Base-by-base conservation (phyloP, 768 basidiomycete species). In the Rhodosporidiobolus sp. region DNA sequence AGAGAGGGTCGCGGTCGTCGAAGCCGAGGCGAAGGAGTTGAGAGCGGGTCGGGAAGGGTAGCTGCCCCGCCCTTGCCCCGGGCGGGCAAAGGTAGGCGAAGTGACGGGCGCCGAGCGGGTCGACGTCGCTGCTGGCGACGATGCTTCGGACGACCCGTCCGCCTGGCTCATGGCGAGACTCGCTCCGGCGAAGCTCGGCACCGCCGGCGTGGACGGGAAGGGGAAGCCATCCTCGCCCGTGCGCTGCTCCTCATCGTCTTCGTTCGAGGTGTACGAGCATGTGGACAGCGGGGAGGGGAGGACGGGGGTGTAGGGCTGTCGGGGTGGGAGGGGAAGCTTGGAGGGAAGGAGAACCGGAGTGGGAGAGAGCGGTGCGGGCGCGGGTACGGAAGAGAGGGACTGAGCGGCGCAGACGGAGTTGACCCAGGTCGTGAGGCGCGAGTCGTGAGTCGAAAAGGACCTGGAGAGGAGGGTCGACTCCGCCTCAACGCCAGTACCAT, bases 221-320 rank as follows among this genome's bases (percentile, higher is more conserved):
- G 70, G 70, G 48, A 72, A 72, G 8, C 70, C 70, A n/a, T 57
- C 60, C 1, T 52, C 64, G 6, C 22, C 54, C 24, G 59, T 30
- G 46, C 8, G 28, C 19, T 19, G 11, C 38, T 34, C 58, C 7
- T 22, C 5, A 6, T 48, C 65, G 22, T 35, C 65, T 46, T 57
- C 56, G 17, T 4, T 30, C 16, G 70, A 72, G 26, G 46, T 72
- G 65, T 72, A 67, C 11, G 65, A 67, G 57, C 65, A 66, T 2
- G 66, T 67, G 50, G 70, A 72, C 1, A 72, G 45, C 1, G 70
- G 70, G 0, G 65, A 67, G 16, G 70, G 70, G 6, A 72, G 61
- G 30, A 67, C 65, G 3, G 70, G 70, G 14, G 70, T 58, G 65
- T 57, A 72, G 0, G 64, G 50, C n/a, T 66, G 70, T 11, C 70